Conservation (phyloP, 106 monocot species). For the Allium cepa region DNA sequence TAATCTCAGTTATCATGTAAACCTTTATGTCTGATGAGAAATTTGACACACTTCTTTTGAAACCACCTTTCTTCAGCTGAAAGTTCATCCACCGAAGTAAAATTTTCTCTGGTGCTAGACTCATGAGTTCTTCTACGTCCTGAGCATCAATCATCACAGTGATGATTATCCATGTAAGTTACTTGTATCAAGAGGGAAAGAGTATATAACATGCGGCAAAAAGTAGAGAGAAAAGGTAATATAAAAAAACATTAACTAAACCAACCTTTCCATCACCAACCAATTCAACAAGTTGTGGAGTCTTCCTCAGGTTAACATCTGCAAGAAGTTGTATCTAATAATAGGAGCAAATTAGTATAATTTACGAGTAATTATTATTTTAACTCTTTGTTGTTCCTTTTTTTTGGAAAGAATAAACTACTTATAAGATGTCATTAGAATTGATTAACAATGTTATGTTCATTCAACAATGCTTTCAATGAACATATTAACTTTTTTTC, state of each 20-base stretch:
- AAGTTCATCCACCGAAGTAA: slow-evolving; percentile 68
- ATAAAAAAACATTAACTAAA: background rate
- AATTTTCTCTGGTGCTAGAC: slow-evolving; percentile 50
- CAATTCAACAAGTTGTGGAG: slow-evolving; percentile 33
- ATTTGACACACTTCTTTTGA: slow-evolving; percentile 38
- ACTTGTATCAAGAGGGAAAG: background rate
- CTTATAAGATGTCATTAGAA: no score
- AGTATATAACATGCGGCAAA: no score
- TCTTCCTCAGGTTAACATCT: slow-evolving; percentile 37
- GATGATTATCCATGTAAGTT: background rate
- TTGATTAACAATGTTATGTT: no score
- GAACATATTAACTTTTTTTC: no score
- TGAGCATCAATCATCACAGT: slow-evolving; percentile 11
- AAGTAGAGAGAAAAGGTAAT: background rate
- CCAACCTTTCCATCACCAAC: slow-evolving; percentile 30
- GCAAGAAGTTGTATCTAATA: slow-evolving; percentile 39
- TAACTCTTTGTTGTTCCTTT: no score
- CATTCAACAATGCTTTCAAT: no score
- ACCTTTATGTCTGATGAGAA: slow-evolving; percentile 68
- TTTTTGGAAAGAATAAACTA: no score
- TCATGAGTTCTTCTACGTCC: slow-evolving; percentile 58
- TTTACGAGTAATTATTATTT: no score
- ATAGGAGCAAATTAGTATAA: background rate
- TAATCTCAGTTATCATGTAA: background rate
- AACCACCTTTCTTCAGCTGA: slow-evolving; percentile 55